Evolutionary conservation across 768 basidiomycete genomes (phyloP), one percentile per base, ranked within the genome.

Genomic region (Termitomyces sp.): DNA sequence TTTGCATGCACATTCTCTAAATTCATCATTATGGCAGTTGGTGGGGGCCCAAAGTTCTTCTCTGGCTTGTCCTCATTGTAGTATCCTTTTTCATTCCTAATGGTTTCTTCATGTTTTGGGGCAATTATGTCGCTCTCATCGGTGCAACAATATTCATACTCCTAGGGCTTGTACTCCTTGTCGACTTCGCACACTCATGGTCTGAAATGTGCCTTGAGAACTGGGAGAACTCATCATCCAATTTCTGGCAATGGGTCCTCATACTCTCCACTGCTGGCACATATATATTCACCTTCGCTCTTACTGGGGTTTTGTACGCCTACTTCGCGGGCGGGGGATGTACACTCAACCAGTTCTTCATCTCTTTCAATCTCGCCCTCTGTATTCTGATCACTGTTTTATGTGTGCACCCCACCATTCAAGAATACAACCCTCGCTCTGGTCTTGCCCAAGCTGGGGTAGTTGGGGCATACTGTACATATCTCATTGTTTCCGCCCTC

Each of bases 141-240:
- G 97, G 97, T 37, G 92, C 96, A 0, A 92, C 90, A 6, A 70
- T 94, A 59, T 99, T 99, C 77, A 98, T 99, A 69, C 86, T 98
- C 34, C 88, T 99, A 62, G 97, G 97, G 48, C 87, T 99, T 29
- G 92, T 99, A 57, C 87, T 99, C 45, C 86, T 99, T 57, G 90
- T 99, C 72, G 97, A 99, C 76, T 98, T 98, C 67, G 97, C 97
- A 2, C 97, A 99, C 69, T 90, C 92, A 5, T 98, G 95, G 95
- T 93, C 94, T 16, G 97, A 99, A 73, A 95, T 86, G 6, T 98
- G 96, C 70, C 81, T 98, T 53, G 88, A 96, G 62, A 93, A 94
- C 55, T 98, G 94, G 95, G 96, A 98, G 70, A 84, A 85, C 58
- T 85, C 84, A 2, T 81, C 84, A 46, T 95, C 94, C 10, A 90